Evolutionary conservation across 177 flowering plant genomes (phyloP), one percentile per base, ranked within the genome.

Genomic region (Tripterygium wilfordii): DNA sequence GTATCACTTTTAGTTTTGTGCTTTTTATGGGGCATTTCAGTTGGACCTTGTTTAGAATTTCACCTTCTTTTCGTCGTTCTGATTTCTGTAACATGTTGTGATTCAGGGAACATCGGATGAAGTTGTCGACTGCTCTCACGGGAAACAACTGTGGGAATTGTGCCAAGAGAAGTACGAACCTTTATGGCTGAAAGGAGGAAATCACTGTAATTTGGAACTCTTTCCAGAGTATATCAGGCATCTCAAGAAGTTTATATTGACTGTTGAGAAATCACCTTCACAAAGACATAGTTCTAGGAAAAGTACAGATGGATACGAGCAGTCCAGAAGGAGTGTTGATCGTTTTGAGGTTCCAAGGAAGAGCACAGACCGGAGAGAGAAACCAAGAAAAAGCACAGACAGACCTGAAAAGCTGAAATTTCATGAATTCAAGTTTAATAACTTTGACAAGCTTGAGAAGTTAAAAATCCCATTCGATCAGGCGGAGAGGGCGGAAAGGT

Each of bases 161-260:
- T 77, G 82, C 57, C 74, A 62, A 57, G 86, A 75, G 62, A 82
- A 74, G 52, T 80, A 79, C 30, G 90, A 82, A 46, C 90, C 90
- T 1, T 45, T 82, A 24, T 82, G 90, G 90, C 52, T 82, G 39
- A 75, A 75, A 60, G 90, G 86, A 26, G 86, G 90, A n/a, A 79
- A 63, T 35, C 89, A 82, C 53, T 77, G 81, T 46, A 54, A 78
- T 63, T 37, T 78, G 52, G 84, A 78, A 44, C 72, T 68, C 10
- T 68, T 45, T 45, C 86, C 90, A 10, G 83, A 82, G 22, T 82
- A 77, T 39, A 57, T 77, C 18, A 61, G 64, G 55, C 90, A 82
- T 66, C 77, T 82, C 31, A 77, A 75, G 68, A 82, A 80, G 58
- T 82, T 82, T 53, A 53, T 82, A 31, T 51, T 64, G 14, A 38